Evolutionary conservation across 163 green algal genomes (phyloP), one percentile per base, ranked within the genome.

Genomic region (Picocystis sp.): DNA sequence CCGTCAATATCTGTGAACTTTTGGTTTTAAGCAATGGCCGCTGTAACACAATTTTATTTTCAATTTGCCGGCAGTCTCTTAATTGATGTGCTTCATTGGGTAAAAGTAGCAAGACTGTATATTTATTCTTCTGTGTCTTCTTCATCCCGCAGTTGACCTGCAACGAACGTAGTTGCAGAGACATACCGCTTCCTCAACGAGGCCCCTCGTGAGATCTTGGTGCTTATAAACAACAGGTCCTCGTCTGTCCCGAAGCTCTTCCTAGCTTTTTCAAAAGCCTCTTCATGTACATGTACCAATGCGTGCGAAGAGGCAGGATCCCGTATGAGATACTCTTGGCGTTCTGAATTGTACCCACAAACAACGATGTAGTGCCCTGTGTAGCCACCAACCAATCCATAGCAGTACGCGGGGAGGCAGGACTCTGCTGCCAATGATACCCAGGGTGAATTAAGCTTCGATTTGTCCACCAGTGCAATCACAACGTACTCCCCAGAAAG

Each of bases 301-400:
- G 47, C n/a, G 5, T 54, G n/a, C 22, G n/a, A 22, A 12, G 56
- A 59, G 2, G 76, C 78, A 12, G 84, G 84, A 61, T 94, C 83
- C 2, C 69, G 64, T 11, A 88, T 46, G 13, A 74, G 43, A 52
- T 80, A 78, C n/a, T 57, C 54, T 45, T 70, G 58, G 11, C 42
- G 56, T 1, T 43, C 48, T 0, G 47, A 11, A 38, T 86, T 65
- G 33, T 80, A 90, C 0, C 79, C 81, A 17, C 72, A 76, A 0
- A 93, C 15, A 52, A 93, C 70, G 1, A 93, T 60, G 57, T 92
- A 92, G 63, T 92, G 83, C 0, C 81, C 77, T 14, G 62, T 64
- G 53, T 76, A 79, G 1, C 60, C 48, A 8, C 48, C 50, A 6
- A 12, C 24, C 62, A 53, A 9, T 45, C 52, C 1, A 49, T 55